Base-by-base conservation (phyloP, 1,139 yeast species). In the Blastobotrys raffinosifermentans region DNA sequence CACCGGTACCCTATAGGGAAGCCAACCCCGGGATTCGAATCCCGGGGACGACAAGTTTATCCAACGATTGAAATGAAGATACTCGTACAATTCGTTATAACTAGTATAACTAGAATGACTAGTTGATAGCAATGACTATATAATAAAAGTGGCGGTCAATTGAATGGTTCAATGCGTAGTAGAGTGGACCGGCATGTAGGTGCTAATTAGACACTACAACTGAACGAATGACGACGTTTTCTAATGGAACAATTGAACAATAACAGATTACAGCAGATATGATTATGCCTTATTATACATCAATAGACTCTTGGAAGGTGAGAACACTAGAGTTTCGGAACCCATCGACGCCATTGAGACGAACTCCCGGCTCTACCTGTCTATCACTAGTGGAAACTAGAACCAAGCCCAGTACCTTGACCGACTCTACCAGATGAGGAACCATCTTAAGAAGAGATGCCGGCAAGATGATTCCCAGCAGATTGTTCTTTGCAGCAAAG, bases 391-490 rank as follows among this genome's bases (percentile, higher is more conserved):
- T 71, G 1, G 93, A 93, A 20, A 91, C 91, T 33, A 91, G 66
- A 34, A 91, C 78, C 47, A 91, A 69, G 0, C 97, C 97, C 45
- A 82, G 69, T 1, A 85, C 77, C 42, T 94, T 70, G 15, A 89
- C 82, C 19, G 84, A 72, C 19, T 83, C 83, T 4, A 81, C 74
- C 31, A 89, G 63, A 40, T 81, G 78, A 0, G 94, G 94, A 19
- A 85, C 91, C 31, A 87, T 66, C 27, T 72, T 67, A 41, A 91
- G 64, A 43, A 89, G 58, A 43, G 80, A 79, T 19, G 77, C 73
- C 0, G 94, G 86, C 15, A 86, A 75, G 16, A 86, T 78, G 15
- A 91, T 60, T 15, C 98, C 98, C 45, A 91, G 69, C 42, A 91
- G 67, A 55, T 91, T 91, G 57, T 91, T 91, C 43, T 73, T 71